Evolutionary conservation across 805 yeast species (phyloP).

Genomic region (Brettanomyces nanus): DNA sequence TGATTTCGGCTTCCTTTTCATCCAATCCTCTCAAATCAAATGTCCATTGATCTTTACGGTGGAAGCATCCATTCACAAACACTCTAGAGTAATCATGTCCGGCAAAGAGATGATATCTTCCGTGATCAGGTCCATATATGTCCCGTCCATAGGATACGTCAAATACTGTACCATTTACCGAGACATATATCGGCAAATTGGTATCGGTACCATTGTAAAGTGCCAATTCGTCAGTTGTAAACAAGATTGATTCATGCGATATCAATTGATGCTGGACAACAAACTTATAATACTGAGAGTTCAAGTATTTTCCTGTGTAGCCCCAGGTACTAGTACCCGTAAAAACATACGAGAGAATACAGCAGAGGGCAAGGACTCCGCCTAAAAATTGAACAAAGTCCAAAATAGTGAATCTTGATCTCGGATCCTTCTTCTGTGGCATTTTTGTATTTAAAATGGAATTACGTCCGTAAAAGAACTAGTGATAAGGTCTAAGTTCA

Average conservation of each 20-base stretch:
- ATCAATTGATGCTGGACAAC: conserved; percentile 10
- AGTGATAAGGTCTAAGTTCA: too few species aligned
- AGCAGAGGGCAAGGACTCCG: conserved; percentile 39
- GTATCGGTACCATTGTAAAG: conserved; percentile 43
- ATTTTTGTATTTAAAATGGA: too few species aligned
- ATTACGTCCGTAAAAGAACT: too few species aligned
- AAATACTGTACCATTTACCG: conserved; percentile 50
- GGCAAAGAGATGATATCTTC: conserved; percentile 42
- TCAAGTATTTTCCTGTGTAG: conserved; percentile 40
- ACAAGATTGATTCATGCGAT: conserved; percentile 15
- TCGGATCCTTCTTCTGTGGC: background rate
- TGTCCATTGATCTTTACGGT: conserved; percentile 45
- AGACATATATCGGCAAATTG: conserved; percentile 46
- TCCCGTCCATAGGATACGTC: conserved; percentile 48
- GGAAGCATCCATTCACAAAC: conserved; percentile 63
- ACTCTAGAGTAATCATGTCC: conserved; percentile 67
- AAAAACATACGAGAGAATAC: conserved; percentile 46
- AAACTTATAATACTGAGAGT: conserved; percentile 30
- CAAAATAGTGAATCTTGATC: conserved; percentile 21
- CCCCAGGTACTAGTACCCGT: conserved; percentile 60
- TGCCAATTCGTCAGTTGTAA: conserved; percentile 40
- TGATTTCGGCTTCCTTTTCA: conserved; percentile 28
- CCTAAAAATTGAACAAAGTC: conserved; percentile 37
- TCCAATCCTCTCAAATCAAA: conserved; percentile 58
- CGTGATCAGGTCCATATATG: conserved; percentile 51